These are phyloP conservation scores for Annulohypoxylon bovei DNA, from an alignment of 495 filamentous ascomycete species.

Conservation along the genomic window DNA sequence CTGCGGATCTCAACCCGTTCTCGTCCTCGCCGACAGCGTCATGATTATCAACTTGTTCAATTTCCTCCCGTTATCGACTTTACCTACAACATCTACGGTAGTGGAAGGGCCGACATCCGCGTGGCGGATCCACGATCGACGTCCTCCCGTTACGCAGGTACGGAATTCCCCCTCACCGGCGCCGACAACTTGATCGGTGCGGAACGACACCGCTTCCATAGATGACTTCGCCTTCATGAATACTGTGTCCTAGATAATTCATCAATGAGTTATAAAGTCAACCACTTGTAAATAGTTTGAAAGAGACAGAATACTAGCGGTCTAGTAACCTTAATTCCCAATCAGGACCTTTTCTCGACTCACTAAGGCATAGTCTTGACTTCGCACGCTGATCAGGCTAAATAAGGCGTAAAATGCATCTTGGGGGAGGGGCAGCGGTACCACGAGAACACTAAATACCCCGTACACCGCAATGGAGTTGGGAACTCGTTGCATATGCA, in stretches of 20 bases:
- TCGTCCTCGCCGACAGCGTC: not conserved
- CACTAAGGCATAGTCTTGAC: not conserved
- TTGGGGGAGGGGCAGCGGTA: constrained; percentile 4
- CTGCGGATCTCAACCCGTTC: not conserved
- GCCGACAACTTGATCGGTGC: not conserved
- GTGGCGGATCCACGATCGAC: not conserved
- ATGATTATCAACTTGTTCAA: not conserved
- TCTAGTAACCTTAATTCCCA: not conserved
- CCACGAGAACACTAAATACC: not conserved
- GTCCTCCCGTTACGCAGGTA: not conserved
- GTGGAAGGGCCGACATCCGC: not conserved
- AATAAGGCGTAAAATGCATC: not conserved
- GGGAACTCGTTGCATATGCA: constrained; percentile 34
- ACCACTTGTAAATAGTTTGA: not conserved
- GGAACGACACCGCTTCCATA: not conserved
- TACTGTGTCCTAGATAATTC: not conserved
- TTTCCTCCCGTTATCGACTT: not conserved
- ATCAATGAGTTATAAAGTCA: not conserved
- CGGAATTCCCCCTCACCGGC: not conserved
- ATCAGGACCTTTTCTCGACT: not conserved
- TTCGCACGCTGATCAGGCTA: constrained; percentile 8
- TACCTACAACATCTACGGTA: not conserved
- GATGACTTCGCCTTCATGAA: not conserved
- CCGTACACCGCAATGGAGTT: constrained; percentile 5
- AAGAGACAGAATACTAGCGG: not conserved